Base-by-base conservation (phyloP, 352 stramenopile genomes). In the Globisporangium recalcitrans region DNA sequence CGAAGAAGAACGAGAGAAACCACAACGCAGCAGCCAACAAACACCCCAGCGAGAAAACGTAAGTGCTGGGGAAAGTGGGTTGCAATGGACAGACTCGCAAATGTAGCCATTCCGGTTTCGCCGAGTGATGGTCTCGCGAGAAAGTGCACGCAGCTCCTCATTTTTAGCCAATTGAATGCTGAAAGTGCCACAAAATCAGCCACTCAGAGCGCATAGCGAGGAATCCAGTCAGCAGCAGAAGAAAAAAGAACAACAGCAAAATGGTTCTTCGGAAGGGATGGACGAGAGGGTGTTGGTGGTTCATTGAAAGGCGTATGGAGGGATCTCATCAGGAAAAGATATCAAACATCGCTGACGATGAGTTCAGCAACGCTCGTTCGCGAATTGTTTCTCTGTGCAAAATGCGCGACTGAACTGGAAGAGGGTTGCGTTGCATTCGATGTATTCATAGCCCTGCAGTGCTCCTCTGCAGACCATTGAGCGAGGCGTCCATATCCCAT, bases 41-140 rank as follows among this genome's bases (percentile, higher is more conserved):
- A n/a, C 36, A 44, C 4, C 5, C 36, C 14, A n/a, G 14, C 36
- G 36, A 44, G n/a, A n/a, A n/a, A 44, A 44, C 14, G 36, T n/a
- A 21, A 21, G 36, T n/a, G n/a, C n/a, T n/a, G n/a, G n/a, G n/a
- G n/a, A n/a, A n/a, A n/a, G n/a, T n/a, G n/a, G n/a, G n/a, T n/a
- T n/a, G n/a, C n/a, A n/a, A n/a, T n/a, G n/a, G n/a, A n/a, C n/a
- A n/a, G n/a, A n/a, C n/a, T n/a, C n/a, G n/a, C n/a, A n/a, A n/a
- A n/a, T 59, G 52, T 59, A 59, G 52, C 52, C 52, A 59, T 59
- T 26, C 22, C 10, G 13, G 6, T n/a, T 29, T 46, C 16, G 1
- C 1, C 14, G 52, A 59, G 34, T 59, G 52, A 59, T 59, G 52
- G 52, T 59, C 52, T 22, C 6, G 2, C 38, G 38, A 46, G 38